Percentiles rank a stretch among this genome's conserved stretches.
phyloP scores from a whole-genome alignment of 208 protist species.

The Balamuthia mandrillaris region DNA sequence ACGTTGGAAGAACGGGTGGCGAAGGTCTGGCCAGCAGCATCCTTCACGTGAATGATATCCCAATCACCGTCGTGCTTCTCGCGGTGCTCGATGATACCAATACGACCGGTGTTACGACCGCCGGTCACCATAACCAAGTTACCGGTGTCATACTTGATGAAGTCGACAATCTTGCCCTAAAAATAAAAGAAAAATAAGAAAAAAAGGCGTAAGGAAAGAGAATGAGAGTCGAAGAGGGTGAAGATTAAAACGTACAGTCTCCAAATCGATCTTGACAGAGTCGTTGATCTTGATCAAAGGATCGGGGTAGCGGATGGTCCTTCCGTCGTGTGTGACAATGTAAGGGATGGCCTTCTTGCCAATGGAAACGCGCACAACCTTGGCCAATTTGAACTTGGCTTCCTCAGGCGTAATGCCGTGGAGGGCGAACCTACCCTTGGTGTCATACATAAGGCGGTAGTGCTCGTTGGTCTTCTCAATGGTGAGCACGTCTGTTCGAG shows the following conservation, averaged over 20 bases:
- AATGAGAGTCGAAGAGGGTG: constrained; percentile 73
- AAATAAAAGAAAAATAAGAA: constrained; percentile 16
- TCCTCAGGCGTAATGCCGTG: constrained; percentile 92
- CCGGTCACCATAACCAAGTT: constrained; percentile 94
- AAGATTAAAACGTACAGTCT: constrained; percentile 87
- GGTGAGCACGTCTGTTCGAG: constrained; percentile 84
- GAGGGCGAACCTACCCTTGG: constrained; percentile 96
- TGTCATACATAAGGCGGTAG: constrained; percentile 98
- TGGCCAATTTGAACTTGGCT: constrained; percentile 92
- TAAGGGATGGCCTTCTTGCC: constrained; percentile 91
- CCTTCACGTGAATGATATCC: constrained; percentile 94
- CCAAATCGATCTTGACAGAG: constrained; percentile 95
- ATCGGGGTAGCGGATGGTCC: constrained; percentile 98
- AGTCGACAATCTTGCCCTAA: constrained; percentile 37
- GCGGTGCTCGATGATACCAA: constrained; percentile 90
- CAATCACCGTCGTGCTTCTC: constrained; percentile 88
- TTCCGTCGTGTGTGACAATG: constrained; percentile 96
- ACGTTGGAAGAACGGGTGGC: constrained; percentile 96
- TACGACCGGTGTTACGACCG: constrained; percentile 95
- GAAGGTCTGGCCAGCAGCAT: constrained; percentile 85
- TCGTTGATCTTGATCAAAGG: constrained; percentile 91
- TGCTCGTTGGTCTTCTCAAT: constrained; percentile 96
- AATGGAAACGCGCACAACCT: constrained; percentile 85
- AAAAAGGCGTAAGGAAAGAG: no score
- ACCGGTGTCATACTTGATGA: constrained; percentile 80